Evolutionary conservation across 495 filamentous ascomycete species (phyloP).

Genomic region (Articulospora tetracladia): DNA sequence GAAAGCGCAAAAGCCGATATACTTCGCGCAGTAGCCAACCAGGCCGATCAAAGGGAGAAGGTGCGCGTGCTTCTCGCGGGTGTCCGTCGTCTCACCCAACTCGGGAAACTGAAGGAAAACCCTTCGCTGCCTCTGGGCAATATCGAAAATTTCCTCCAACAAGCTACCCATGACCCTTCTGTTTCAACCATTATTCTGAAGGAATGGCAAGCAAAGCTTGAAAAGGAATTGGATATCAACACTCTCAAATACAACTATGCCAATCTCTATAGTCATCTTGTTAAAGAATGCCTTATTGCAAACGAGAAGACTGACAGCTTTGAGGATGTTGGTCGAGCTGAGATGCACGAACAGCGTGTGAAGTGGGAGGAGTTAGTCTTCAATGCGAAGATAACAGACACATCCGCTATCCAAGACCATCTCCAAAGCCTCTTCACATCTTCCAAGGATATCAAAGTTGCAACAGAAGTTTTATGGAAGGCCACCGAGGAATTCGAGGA

Average conservation of each 20-base stretch:
- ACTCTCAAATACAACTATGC: constrained; percentile 55
- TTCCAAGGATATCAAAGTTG: constrained; percentile 27
- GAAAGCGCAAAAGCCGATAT: constrained; percentile 34
- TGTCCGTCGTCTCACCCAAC: constrained; percentile 44
- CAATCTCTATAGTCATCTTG: constrained; percentile 52
- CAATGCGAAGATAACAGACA: constrained; percentile 38
- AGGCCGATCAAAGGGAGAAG: constrained; percentile 34
- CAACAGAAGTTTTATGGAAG: constrained; percentile 37
- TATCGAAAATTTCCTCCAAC: constrained; percentile 36
- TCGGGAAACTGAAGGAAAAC: constrained; percentile 33
- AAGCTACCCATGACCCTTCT: constrained; percentile 38
- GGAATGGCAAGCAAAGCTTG: constrained; percentile 41
- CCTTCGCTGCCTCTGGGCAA: constrained; percentile 20
- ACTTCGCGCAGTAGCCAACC: constrained; percentile 25
- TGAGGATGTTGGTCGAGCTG: constrained; percentile 35
- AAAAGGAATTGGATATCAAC: constrained; percentile 43
- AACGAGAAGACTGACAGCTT: constrained; percentile 13
- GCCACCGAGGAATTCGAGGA: constrained; percentile 40
- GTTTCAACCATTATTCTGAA: constrained; percentile 31
- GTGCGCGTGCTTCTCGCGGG: constrained; percentile 49
- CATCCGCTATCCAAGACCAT: constrained; percentile 39
- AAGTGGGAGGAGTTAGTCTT: constrained; percentile 58
- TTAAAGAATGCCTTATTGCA: constrained; percentile 54
- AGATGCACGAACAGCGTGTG: constrained; percentile 40
- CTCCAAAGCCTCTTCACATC: constrained; percentile 47